phyloP scores from a whole-genome alignment of 148 eudicot genomes.

The Vaccinium macrocarpon region DNA sequence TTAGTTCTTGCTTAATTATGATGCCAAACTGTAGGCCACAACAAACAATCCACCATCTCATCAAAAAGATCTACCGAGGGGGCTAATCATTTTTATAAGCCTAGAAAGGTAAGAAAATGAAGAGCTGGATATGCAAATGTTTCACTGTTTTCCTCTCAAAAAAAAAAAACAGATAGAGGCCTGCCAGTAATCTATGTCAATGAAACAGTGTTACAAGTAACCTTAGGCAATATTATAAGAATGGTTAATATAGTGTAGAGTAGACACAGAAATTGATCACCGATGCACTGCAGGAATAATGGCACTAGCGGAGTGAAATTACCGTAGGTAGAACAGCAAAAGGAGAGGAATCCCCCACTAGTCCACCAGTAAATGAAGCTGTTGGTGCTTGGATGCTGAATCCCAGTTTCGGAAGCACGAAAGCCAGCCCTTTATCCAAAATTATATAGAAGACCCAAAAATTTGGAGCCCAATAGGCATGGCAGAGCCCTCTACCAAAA shows the following conservation, averaged over 20 bases:
- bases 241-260: background rate
- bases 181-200: background rate
- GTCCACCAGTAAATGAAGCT: conserved; percentile 94
- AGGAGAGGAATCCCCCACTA: conserved; percentile 96
- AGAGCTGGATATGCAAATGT: background rate
- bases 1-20: background rate
- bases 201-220: background rate
- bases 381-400: conserved; percentile 59
- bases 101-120: background rate
- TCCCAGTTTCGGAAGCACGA: conserved; percentile 58
- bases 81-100: background rate
- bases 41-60: background rate
- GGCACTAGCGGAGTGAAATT: conserved; percentile 13
- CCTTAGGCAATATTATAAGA: background rate
- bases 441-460: conserved; percentile 95
- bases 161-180: background rate
- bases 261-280: background rate
- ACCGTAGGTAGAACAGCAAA: conserved; percentile 87
- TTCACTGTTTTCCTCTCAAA: background rate
- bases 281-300: background rate
- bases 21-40: background rate
- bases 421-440: conserved; percentile 65
- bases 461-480: conserved; percentile 99
- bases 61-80: background rate
- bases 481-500: conserved; percentile 99